Base-by-base conservation (phyloP, 2,329 filamentous ascomycete genomes). In the Diaporthe ilicicola region DNA sequence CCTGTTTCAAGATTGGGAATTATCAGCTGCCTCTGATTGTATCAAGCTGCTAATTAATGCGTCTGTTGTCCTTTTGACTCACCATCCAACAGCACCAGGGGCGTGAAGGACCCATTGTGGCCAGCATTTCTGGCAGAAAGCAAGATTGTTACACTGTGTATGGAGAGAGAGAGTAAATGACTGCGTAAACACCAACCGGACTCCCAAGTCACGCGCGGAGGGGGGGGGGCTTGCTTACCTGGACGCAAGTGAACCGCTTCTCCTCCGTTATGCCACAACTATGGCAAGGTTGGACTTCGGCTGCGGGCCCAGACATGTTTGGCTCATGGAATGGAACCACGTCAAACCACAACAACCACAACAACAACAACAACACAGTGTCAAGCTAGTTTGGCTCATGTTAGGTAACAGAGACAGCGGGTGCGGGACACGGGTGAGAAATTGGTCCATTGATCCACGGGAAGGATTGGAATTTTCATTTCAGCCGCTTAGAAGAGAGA, bases 371-470 rank as follows among this genome's bases (percentile, higher is more conserved):
- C 32, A 32, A 24, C 59, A 29, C 37, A 5, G 32, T 17, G 37
- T 29, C 9, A 2, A 44, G 29, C 42, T 50, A 62, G 19, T 34
- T 17, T 64, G 44, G 59, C 44, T 37, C 44, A 27, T 10, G 29
- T 64, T 64, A 64, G 19, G 59, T 64, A 64, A 64, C 59, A 37
- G 59, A 37, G 37, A 64, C 59, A 15, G 34, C 12, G 19, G 19
- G 53, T 15, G 24, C 17, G 4, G 5, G 53, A 42, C n/a, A 39
- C 42, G 15, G 37, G 44, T n/a, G n/a, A n/a, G n/a, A n/a, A n/a
- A n/a, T 17, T 4, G 27, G 46, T 53, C 42, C 29, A 24, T 24
- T 12, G 15, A 32, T 34, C 42, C 39, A 34, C 19, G 56, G 29
- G 59, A 48, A n/a, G 42, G 34, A 64, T 24, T 34, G 42, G 29